These are phyloP conservation scores for Massarina eburnea DNA, from an alignment of 2,329 filamentous ascomycete genomes.

Conservation along the genomic window DNA sequence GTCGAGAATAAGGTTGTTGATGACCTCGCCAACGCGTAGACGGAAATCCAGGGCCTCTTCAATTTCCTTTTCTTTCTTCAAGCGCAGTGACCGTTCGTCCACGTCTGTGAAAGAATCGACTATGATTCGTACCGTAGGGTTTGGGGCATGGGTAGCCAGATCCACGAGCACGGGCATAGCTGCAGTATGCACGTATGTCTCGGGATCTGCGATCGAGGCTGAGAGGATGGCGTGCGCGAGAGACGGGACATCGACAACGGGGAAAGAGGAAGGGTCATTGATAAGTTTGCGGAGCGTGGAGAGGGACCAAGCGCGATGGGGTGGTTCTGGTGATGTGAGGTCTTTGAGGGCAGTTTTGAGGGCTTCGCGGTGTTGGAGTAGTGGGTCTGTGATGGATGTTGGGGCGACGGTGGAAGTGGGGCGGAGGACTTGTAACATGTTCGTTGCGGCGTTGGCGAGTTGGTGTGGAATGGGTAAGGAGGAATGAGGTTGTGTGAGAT, in stretches of 20 bases:
- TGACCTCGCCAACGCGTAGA: slow-evolving; percentile 65
- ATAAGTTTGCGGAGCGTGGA: slow-evolving; percentile 51
- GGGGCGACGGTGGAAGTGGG: slow-evolving; percentile 55
- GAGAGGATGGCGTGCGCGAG: slow-evolving; percentile 66
- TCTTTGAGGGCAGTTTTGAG: slow-evolving; percentile 27
- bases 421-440: slow-evolving; percentile 54
- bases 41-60: slow-evolving; percentile 60
- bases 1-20: slow-evolving; percentile 26
- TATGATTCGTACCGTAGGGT: slow-evolving; percentile 63
- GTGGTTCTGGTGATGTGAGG: slow-evolving; percentile 37
- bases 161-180: slow-evolving; percentile 66
- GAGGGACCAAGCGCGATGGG: slow-evolving; percentile 42
- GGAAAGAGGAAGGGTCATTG: slow-evolving; percentile 48
- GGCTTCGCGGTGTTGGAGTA: slow-evolving; percentile 47
- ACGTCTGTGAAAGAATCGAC: slow-evolving; percentile 69
- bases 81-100: slow-evolving; percentile 47
- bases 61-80: slow-evolving; percentile 29
- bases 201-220: slow-evolving; percentile 64
- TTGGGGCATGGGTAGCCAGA: slow-evolving; percentile 63
- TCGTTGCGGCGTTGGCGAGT: slow-evolving; percentile 27
- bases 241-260: slow-evolving; percentile 67
- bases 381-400: slow-evolving; percentile 51
- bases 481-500: slow-evolving; percentile 19
- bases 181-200: slow-evolving; percentile 72
- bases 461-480: slow-evolving; percentile 15